phyloP scores from a whole-genome alignment of 345 rosid genomes.

The Diplotaxis tenuifolia region DNA sequence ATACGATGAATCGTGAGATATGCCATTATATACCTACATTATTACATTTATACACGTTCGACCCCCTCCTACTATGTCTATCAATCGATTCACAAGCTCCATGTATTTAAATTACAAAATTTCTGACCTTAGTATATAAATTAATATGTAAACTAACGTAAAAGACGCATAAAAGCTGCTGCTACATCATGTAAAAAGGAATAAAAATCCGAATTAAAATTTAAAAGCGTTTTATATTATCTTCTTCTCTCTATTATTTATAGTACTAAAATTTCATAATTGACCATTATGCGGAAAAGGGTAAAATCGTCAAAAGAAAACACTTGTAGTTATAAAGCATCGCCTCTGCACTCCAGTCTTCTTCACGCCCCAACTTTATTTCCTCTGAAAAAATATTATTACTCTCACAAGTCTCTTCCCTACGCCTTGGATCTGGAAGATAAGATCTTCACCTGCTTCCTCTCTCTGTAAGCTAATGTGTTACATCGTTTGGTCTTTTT shows the following conservation, averaged over 20 bases:
- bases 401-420: background rate
- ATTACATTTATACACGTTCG: no score
- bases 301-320: conserved; percentile 18
- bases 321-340: conserved; percentile 18
- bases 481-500: background rate
- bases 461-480: conserved; percentile 25
- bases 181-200: background rate
- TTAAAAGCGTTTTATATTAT: background rate
- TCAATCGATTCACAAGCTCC: no score
- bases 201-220: background rate
- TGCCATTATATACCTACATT: conserved; percentile 11
- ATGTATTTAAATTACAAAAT: no score
- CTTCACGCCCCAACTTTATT: conserved; percentile 19
- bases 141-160: no score
- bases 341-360: background rate
- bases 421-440: conserved; percentile 20
- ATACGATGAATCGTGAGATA: conserved; percentile 18
- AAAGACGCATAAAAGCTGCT: background rate
- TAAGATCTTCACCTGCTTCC: background rate
- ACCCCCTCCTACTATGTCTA: no score
- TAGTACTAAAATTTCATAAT: background rate
- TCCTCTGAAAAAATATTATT: background rate
- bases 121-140: no score
- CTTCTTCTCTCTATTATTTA: background rate
- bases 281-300: background rate